phyloP scores from a whole-genome alignment of 2,329 filamentous ascomycete genomes.

The Xylariaceae sp. region DNA sequence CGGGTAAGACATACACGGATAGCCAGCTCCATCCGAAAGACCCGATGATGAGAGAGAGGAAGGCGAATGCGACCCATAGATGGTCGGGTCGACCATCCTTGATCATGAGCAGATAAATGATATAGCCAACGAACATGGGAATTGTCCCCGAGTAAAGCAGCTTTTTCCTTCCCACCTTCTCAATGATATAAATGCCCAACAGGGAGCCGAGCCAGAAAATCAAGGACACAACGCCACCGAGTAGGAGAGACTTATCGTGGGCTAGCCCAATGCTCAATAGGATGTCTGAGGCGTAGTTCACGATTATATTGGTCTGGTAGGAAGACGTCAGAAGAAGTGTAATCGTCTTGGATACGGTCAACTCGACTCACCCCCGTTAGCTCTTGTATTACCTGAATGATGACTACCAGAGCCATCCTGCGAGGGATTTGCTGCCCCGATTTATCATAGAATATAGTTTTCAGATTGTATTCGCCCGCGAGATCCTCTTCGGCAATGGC shows the following conservation, averaged over 20 bases:
- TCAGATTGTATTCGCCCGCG: conserved; percentile 2
- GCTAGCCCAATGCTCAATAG: background rate
- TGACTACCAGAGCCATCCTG: background rate
- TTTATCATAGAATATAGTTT: conserved; percentile 3
- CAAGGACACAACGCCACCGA: background rate
- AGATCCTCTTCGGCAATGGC: conserved; percentile 10
- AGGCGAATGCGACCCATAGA: conserved; percentile 6
- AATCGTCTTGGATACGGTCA: background rate
- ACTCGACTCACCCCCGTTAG: background rate
- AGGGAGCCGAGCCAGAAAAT: conserved; percentile 3
- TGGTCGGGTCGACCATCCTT: background rate
- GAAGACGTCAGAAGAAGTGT: background rate
- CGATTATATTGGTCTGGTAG: conserved; percentile 3
- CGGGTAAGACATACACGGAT: conserved; percentile 3
- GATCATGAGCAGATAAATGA: background rate
- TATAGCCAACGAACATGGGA: conserved; percentile 8
- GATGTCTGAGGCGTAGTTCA: background rate
- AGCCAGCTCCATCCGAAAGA: conserved; percentile 2
- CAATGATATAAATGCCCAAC: conserved; percentile 2
- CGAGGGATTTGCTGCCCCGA: conserved; percentile 2
- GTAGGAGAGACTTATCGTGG: background rate
- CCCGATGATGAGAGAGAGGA: conserved; percentile 1
- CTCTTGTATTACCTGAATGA: conserved; percentile 8
- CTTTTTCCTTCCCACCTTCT: conserved; percentile 1
- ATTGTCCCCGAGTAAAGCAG: conserved; percentile 2